Conservation (phyloP, 2,329 filamentous ascomycete genomes). For the Byssothecium circinans region DNA sequence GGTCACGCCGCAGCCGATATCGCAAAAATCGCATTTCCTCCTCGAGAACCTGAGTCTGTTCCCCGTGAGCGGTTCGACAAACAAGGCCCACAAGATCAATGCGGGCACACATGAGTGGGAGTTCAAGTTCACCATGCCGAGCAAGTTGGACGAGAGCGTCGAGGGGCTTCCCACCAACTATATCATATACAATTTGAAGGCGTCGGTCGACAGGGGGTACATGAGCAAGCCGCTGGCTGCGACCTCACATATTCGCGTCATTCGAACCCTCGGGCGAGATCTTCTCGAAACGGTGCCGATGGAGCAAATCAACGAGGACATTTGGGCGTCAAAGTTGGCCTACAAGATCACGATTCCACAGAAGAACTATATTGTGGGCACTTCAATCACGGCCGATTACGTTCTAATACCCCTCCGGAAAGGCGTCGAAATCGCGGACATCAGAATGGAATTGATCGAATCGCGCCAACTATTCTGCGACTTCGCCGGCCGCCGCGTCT, state of each 20-base stretch:
- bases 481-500: slow-evolving; percentile 45
- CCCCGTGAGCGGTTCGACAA: slow-evolving; percentile 44
- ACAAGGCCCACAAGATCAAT: slow-evolving; percentile 52
- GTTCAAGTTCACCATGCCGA: slow-evolving; percentile 52
- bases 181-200: slow-evolving; percentile 88
- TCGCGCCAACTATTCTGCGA: slow-evolving; percentile 45
- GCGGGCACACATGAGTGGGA: slow-evolving; percentile 54
- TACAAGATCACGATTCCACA: slow-evolving; percentile 93
- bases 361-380: slow-evolving; percentile 93
- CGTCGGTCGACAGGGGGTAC: slow-evolving; percentile 83
- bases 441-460: slow-evolving; percentile 80
- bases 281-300: slow-evolving; percentile 66
- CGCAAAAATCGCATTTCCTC: slow-evolving; percentile 52
- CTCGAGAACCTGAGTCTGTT: slow-evolving; percentile 49
- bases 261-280: slow-evolving; percentile 57
- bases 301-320: slow-evolving; percentile 78
- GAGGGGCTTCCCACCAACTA: slow-evolving; percentile 86
- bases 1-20: slow-evolving; percentile 46
- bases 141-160: slow-evolving; percentile 73
- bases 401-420: slow-evolving; percentile 86
- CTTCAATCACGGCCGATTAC: slow-evolving; percentile 80
- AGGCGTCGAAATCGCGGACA: slow-evolving; percentile 80
- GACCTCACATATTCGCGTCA: slow-evolving; percentile 63
- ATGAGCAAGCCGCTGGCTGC: slow-evolving; percentile 83
- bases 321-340: slow-evolving; percentile 96